Evolutionary conservation across 768 basidiomycete genomes (phyloP), one percentile per base, ranked within the genome.

Genomic region (Kwoniella sp.): DNA sequence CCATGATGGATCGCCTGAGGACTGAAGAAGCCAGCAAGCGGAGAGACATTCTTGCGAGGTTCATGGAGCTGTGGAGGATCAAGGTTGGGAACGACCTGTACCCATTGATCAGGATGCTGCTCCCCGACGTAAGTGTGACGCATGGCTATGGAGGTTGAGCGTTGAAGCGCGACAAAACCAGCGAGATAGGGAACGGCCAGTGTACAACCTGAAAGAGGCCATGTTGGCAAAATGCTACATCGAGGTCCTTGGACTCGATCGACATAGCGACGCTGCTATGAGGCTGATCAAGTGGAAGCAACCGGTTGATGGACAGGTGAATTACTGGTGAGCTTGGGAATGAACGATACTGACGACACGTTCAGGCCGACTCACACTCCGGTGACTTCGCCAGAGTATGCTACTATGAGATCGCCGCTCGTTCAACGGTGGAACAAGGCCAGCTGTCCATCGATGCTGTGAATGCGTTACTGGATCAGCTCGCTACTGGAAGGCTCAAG

Each of bases 151-250:
- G 17, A 45, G 19, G 15, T 32, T 5, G 5, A 19, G 20, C n/a
- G n/a, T n/a, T n/a, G n/a, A n/a, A n/a, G n/a, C n/a, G 28, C 15
- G 15, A 29, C 22, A 14, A 43, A 12, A 52, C 19, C 71, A 98
- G 90, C 88, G 95, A 82, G 95, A 98, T 71, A 81, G 86, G 28
- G 89, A 96, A 57, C 83, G 95, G 46, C 82, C 88, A 0, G 84
- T 91, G 0, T 99, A 98, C 73, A 88, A 90, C 12, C 74, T 95
- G 60, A 99, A 99, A 71, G 95, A 99, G 77, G 87, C 87, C 76
- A 88, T 87, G 68, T 77, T 99, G 2, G 92, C 91, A 4, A 96
- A 91, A 73, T 83, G 83, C 9, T 95, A 92, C 70, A 89, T 93
- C 76, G 84, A 86, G 56, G 80, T 92, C 2, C 86, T 98, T 29